Evolutionary conservation across 257 asterid species (phyloP).

Genomic region (Scutellaria baicalensis): DNA sequence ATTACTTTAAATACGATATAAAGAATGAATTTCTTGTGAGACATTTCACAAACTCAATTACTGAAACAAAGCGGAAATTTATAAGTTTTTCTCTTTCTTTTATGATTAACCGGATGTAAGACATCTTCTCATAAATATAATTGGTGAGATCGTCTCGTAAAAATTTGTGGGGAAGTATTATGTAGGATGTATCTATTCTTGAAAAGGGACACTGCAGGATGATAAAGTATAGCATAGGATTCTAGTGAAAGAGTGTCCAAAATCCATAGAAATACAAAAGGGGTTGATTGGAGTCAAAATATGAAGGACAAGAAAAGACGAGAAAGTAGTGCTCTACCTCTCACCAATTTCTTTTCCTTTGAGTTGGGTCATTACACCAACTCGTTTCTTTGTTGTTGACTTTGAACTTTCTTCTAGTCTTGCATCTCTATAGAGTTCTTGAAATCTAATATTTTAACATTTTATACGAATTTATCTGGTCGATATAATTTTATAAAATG

Average conservation of each 20-base stretch:
- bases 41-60: no score
- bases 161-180: no score
- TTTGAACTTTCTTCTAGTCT: background rate
- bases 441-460: background rate
- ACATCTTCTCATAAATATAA: no score
- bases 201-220: background rate
- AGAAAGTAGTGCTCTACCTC: background rate
- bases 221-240: background rate
- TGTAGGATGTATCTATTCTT: background rate
- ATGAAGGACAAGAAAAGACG: background rate
- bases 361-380: background rate
- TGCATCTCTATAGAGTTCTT: background rate
- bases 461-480: no score
- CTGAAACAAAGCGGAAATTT: no score
- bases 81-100: no score
- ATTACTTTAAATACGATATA: no score
- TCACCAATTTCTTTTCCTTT: background rate
- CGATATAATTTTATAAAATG: no score
- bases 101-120: no score
- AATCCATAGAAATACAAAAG: background rate
- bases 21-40: no score
- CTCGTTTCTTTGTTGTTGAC: background rate
- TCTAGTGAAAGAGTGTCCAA: background rate
- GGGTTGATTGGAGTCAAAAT: background rate
- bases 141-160: no score